Evolutionary conservation across 192 early-diverging fungal species (phyloP).

Genomic region (Coemansia reversa): DNA sequence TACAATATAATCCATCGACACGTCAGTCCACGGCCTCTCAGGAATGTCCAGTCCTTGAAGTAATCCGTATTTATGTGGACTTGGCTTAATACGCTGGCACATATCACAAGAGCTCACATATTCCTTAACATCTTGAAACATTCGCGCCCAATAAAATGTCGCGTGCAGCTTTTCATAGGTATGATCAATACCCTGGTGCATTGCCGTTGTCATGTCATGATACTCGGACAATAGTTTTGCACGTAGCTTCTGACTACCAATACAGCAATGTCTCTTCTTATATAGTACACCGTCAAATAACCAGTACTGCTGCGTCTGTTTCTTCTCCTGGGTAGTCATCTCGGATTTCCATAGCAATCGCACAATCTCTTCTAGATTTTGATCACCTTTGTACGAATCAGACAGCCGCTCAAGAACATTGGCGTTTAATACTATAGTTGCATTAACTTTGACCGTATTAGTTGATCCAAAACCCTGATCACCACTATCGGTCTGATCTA

Average conservation of each 20-base stretch:
- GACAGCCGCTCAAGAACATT: neutral
- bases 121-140: constrained; percentile 8
- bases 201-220: constrained; percentile 6
- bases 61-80: neutral
- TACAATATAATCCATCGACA: constrained; percentile 25
- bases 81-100: constrained; percentile 9
- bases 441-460: neutral
- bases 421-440: neutral
- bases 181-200: constrained; percentile 10
- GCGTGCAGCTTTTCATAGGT: constrained; percentile 5
- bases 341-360: neutral
- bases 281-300: neutral
- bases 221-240: constrained; percentile 4
- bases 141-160: constrained; percentile 11
- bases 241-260: neutral
- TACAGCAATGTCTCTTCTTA: constrained; percentile 5
- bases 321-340: neutral
- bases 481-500: neutral
- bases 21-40: constrained; percentile 6
- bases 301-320: neutral
- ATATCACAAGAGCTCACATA: constrained; percentile 10
- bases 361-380: neutral
- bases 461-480: neutral
- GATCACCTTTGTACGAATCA: neutral
- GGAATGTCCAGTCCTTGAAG: constrained; percentile 3